Base-by-base conservation (phyloP, 192 early-diverging fungal species). In the Funneliformis mosseae region DNA sequence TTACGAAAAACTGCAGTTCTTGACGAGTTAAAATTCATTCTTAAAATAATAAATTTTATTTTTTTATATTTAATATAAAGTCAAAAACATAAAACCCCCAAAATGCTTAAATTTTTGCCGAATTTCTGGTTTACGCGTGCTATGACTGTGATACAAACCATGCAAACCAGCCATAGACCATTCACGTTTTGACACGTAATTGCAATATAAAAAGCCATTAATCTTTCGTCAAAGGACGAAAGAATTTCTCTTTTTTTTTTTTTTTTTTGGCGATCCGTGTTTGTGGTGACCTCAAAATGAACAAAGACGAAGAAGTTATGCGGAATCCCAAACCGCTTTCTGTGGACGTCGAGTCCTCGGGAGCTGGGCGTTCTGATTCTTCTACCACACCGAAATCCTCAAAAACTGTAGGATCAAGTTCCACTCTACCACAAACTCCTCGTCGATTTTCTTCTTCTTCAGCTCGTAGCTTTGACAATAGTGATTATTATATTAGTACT, bases 401-500 rank as follows among this genome's bases (percentile, higher is more conserved):
- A 55, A 55, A 55, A 55, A 55, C 50, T 55, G 5, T 21, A 21
- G 50, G 50, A 21, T 55, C 50, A 11, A 16, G 6, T 55, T 14
- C 77, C 14, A 43, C 64, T 11, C 25, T 64, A 48, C 25, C 78
- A 42, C 46, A 41, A 39, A 55, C 69, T 23, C 67, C 78, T 41
- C 66, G 78, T 8, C 66, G 78, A 3, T 79, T 71, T 50, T 79
- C 78, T 41, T 63, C 78, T 25, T 79, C 78, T 61, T 71, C 78
- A 12, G 60, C 78, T 14, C 66, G 78, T 38, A 79, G 78, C 8
- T 79, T 46, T 79, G 78, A 79, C 7, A 71, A 23, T 5, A 79
- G 7, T 25, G 78, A 71, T 21, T 79, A 79, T 10, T 61, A n/a
- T 42, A n/a, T 27, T 45, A 61, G 5, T 21, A 71, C 68, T 14